phyloP scores from a whole-genome alignment of 768 basidiomycete species.

The Cyathus striatus region DNA sequence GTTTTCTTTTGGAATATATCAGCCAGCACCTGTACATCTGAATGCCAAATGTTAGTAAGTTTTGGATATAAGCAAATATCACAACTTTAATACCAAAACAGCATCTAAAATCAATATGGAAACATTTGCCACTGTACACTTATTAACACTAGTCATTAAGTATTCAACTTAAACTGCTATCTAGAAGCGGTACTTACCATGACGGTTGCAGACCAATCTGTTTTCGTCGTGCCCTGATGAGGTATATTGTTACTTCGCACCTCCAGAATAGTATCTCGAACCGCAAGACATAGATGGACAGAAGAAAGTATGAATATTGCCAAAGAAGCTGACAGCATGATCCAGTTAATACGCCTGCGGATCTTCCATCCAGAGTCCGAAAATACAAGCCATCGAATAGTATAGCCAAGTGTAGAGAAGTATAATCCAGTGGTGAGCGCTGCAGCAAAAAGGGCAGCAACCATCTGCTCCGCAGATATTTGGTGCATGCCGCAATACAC shows the following conservation, averaged over 20 bases:
- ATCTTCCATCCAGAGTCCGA: conserved; percentile 4
- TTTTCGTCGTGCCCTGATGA: not conserved
- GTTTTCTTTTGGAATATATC: not conserved
- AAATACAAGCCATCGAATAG: conserved; percentile 4
- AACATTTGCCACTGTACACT: conserved; percentile 1
- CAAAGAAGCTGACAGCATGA: not conserved
- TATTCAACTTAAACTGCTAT: not conserved
- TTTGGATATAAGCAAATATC: not conserved
- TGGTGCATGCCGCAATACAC: too few species aligned
- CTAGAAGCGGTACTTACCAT: not conserved
- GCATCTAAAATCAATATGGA: conserved; percentile 1
- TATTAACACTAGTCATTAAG: not conserved
- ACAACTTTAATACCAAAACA: conserved; percentile 1
- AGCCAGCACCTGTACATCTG: conserved; percentile 7
- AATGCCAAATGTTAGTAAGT: not conserved
- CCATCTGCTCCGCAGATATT: too few species aligned
- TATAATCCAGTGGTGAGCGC: conserved; percentile 3
- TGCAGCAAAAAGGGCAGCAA: not conserved
- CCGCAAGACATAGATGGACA: not conserved
- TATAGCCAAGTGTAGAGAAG: conserved; percentile 1
- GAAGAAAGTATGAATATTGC: not conserved
- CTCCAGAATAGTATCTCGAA: not conserved
- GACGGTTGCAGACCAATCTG: not conserved
- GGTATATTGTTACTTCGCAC: not conserved
- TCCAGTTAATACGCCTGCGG: conserved; percentile 5